Conservation (phyloP, 148 eudicot species). For the Cornus florida region DNA sequence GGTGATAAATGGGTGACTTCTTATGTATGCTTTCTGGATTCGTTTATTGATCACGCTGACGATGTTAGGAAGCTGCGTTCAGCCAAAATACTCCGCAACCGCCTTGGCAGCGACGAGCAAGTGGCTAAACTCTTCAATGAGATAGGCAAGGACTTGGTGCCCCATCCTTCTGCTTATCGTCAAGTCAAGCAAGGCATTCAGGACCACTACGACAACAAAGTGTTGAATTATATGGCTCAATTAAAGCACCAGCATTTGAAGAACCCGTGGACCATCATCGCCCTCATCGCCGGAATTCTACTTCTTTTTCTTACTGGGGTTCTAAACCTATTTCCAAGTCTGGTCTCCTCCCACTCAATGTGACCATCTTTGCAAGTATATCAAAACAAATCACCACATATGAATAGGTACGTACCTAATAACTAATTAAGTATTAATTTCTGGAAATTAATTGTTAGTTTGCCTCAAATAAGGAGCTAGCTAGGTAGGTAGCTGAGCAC, state of each 20-base stretch:
- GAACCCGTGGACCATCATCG: neutral
- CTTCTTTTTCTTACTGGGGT: too few species aligned
- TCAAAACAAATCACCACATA: too few species aligned
- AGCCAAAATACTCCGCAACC: neutral
- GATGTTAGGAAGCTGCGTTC: neutral
- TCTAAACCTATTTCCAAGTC: too few species aligned
- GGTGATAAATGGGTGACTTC: neutral
- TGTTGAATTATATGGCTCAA: neutral
- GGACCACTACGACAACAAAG: neutral
- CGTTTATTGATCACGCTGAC: neutral
- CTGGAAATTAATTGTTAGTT: too few species aligned
- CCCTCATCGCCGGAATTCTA: neutral
- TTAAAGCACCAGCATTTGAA: neutral
- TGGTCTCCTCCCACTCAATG: too few species aligned
- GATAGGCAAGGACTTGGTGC: slow-evolving; percentile 1
- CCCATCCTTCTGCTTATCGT: neutral
- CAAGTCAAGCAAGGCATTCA: neutral
- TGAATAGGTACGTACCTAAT: too few species aligned
- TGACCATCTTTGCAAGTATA: too few species aligned
- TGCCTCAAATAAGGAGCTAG: too few species aligned
- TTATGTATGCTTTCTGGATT: neutral
- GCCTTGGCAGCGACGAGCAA: neutral
- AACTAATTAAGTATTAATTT: too few species aligned
- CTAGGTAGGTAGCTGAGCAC: too few species aligned
- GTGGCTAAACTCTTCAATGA: slow-evolving; percentile 3